Percentiles rank a stretch among this genome's conserved stretches.
Evolutionary conservation across 2,329 filamentous ascomycete genomes (phyloP).

Genomic region (Aspergillus tamarii): DNA sequence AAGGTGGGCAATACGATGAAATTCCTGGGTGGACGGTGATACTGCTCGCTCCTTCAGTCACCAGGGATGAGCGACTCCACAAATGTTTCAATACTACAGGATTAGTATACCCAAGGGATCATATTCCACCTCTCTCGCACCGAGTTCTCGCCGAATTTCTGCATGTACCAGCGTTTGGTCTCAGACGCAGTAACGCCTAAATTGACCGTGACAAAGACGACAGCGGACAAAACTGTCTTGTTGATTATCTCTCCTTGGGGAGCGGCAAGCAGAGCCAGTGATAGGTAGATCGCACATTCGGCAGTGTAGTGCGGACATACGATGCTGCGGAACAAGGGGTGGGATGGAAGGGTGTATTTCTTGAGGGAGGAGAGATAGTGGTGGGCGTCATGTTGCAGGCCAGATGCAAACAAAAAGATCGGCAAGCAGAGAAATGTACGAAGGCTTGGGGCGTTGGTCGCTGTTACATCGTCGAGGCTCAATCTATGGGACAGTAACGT

Average conservation of each 20-base stretch:
- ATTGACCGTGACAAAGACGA: conserved; percentile 76
- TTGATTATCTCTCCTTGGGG: conserved; percentile 70
- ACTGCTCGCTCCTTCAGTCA: background rate
- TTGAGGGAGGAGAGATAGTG: conserved; percentile 68
- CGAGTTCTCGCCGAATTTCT: conserved; percentile 70
- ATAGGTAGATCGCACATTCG: conserved; percentile 81
- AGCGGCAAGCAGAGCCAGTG: conserved; percentile 74
- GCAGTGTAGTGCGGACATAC: conserved; percentile 90
- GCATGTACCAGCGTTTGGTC: conserved; percentile 77
- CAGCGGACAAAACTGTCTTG: conserved; percentile 69
- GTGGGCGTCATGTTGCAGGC: conserved; percentile 76
- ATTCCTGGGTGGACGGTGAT: conserved; percentile 39
- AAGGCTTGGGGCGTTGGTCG: conserved; percentile 46
- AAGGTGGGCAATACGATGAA: conserved; percentile 71
- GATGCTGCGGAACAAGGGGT: conserved; percentile 71
- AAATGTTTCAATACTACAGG: conserved; percentile 5
- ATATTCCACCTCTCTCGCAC: conserved; percentile 72
- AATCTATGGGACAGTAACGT: conserved; percentile 38
- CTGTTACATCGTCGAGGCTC: conserved; percentile 38
- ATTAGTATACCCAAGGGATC: conserved; percentile 61
- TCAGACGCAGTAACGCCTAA: conserved; percentile 78
- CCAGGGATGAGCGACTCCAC: background rate
- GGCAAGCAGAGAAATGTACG: conserved; percentile 61
- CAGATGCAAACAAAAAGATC: conserved; percentile 70
- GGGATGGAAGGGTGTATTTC: conserved; percentile 80